These are phyloP conservation scores for Ophiostoma novo-ulmi DNA, from an alignment of 2,329 filamentous ascomycete genomes.

Conservation along the genomic window DNA sequence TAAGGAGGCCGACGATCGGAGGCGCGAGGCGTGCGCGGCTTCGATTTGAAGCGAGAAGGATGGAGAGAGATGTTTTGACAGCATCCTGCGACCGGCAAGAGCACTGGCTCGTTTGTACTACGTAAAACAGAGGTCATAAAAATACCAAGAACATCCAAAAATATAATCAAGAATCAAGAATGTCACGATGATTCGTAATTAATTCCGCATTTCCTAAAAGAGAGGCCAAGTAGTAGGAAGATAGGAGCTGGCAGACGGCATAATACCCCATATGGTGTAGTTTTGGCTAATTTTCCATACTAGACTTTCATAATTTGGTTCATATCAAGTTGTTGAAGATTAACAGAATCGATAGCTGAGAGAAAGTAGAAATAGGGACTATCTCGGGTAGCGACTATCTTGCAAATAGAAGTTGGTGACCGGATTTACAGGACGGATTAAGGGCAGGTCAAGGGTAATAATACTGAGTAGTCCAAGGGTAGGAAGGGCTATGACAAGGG, in stretches of 20 bases:
- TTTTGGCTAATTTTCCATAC: background rate
- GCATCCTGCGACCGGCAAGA: background rate
- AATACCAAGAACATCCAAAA: too few relatives aligned
- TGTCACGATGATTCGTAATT: background rate
- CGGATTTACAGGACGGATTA: slow-evolving; percentile 5
- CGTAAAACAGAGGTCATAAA: too few relatives aligned
- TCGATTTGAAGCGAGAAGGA: background rate
- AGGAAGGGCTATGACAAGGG: too few relatives aligned
- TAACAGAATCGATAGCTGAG: background rate
- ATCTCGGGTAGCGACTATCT: background rate
- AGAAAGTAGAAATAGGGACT: background rate
- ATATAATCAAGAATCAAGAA: too few relatives aligned
- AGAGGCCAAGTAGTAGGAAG: background rate
- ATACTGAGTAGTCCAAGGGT: too few relatives aligned
- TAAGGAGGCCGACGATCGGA: background rate
- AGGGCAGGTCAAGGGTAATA: background rate
- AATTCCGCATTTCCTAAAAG: background rate
- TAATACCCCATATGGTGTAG: slow-evolving; percentile 1
- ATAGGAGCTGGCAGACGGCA: slow-evolving; percentile 5
- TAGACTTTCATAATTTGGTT: background rate
- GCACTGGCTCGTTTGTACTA: background rate
- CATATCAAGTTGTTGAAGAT: background rate
- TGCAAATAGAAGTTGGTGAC: background rate
- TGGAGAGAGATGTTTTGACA: background rate
- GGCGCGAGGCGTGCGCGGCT: background rate